phyloP scores from a whole-genome alignment of 768 basidiomycete species.

The Solioccasus polychromus region DNA sequence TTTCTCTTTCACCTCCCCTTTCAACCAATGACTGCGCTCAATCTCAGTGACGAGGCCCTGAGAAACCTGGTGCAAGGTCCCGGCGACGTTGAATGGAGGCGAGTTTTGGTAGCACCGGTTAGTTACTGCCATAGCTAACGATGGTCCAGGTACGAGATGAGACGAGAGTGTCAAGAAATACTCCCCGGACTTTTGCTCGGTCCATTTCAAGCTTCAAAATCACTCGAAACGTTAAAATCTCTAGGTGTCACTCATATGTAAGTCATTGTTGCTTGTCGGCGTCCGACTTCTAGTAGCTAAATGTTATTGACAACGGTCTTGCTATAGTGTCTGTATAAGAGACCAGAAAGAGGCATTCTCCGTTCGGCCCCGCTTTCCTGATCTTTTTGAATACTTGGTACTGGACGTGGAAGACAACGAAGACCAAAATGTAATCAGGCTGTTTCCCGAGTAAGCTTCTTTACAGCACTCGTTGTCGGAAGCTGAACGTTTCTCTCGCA shows the following conservation, averaged over 20 bases:
- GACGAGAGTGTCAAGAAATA: conserved; percentile 92
- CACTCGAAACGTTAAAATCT: conserved; percentile 59
- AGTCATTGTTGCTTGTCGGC: conserved; percentile 7
- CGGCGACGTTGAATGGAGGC: conserved; percentile 84
- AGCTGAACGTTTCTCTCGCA: conserved; percentile 26
- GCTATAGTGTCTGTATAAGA: conserved; percentile 83
- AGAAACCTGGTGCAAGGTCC: conserved; percentile 73
- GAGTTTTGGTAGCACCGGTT: conserved; percentile 19
- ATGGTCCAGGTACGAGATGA: conserved; percentile 80
- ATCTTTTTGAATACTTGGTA: conserved; percentile 72
- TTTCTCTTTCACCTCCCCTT: conserved; percentile 3
- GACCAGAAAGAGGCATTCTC: conserved; percentile 90
- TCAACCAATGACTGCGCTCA: conserved; percentile 19
- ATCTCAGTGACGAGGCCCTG: conserved; percentile 39
- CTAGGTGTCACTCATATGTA: conserved; percentile 86
- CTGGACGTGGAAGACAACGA: conserved; percentile 90
- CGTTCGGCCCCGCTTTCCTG: conserved; percentile 80
- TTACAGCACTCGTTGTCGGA: not conserved
- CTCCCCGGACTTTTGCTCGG: conserved; percentile 79
- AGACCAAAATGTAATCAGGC: conserved; percentile 89
- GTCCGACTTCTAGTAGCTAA: not conserved
- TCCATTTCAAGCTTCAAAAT: conserved; percentile 86
- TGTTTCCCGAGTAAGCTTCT: conserved; percentile 76
- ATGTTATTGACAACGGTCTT: conserved; percentile 1
- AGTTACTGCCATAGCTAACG: conserved; percentile 11